Base-by-base conservation (phyloP, 495 filamentous ascomycete species). In the Astrothelium subdiscretum region DNA sequence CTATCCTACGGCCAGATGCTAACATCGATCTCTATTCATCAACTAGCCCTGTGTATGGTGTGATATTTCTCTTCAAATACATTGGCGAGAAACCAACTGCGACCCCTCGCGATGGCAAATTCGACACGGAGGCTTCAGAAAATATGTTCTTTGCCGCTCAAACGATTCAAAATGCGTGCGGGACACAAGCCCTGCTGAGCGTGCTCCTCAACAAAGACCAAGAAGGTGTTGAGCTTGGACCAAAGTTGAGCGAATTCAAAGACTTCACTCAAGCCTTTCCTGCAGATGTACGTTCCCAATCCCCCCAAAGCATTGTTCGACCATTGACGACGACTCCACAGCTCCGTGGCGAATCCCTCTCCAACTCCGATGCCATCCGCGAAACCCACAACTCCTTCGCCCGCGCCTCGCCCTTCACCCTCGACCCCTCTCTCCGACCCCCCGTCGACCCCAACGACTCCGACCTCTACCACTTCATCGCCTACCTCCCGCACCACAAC, bases 21-120 rank as follows among this genome's bases (percentile, higher is more conserved):
- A n/a, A n/a, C n/a, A n/a, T n/a, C n/a, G n/a, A n/a, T n/a, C n/a
- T n/a, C n/a, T 29, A 11, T 24, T 20, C 13, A 8, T 29, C 8
- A 15, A 5, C 60, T 32, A 86, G 88, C 65, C 88, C 90, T 44
- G 83, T 96, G 65, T 96, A 97, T 78, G 94, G 94, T 72, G 91
- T 97, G 66, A 97, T 99, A 72, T 97, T 99, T 77, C 90, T 99
- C 72, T 99, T 99, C 85, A 97, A 96, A 79, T 99, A 89, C 78
- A 89, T 87, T 48, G 87, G 89, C 72, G 78, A 84, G 62, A 83
- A 82, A 59, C 70, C 76, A 15, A 74, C 78, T 62, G 81, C 85
- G 61, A 80, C 82, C 24, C 87, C 89, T 43, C 73, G 78, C 42
- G 88, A 96, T 72, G 92, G 94, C 58, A 79, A 74, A 51, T 95